Base-by-base conservation (phyloP, 1,139 yeast genomes). In the Suhomyces panamericanus region DNA sequence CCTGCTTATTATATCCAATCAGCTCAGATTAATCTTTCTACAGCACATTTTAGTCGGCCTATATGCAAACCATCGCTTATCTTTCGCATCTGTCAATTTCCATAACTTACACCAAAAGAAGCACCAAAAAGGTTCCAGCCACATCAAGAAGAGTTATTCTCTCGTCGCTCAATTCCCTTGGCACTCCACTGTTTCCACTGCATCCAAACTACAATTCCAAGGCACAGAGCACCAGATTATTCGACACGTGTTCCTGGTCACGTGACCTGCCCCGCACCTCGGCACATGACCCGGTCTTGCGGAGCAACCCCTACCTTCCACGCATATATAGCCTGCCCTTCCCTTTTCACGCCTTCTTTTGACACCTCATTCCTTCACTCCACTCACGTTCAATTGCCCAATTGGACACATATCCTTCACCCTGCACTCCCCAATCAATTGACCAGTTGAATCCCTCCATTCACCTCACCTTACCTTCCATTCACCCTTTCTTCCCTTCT, bases 281-380 rank as follows among this genome's bases (percentile, higher is more conserved):
- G 39, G 44, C 35, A 30, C 48, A 32, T 41, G 44, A 41, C 43
- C 42, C 32, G 43, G 42, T 13, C 24, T 13, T 38, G 42, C 48
- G 46, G 46, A 43, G 46, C 46, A 43, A 43, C 29, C 42, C 42
- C 42, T 38, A 11, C 9, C 38, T n/a, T 15, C 26, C 32, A 35
- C 32, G 14, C 24, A n/a, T 32, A 28, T 17, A 24, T 32, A 34
- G 12, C 13, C 22, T 14, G 29, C 36, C 29, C n/a, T 11, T 10
- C 36, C 12, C 15, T 13, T 24, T 16, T 11, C 26, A 15, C 17
- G n/a, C 35, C 15, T 32, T 31, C 34, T 15, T 31, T 10, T 15
- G 16, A 12, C 22, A 31, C 34, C 24, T 20, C 34, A 8, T 31
- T 15, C 17, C 15, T 14, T 31, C 34, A 13, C 17, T 16, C 17